Base-by-base conservation (phyloP, 345 rosid genomes). In the Capsella bursapastoris region DNA sequence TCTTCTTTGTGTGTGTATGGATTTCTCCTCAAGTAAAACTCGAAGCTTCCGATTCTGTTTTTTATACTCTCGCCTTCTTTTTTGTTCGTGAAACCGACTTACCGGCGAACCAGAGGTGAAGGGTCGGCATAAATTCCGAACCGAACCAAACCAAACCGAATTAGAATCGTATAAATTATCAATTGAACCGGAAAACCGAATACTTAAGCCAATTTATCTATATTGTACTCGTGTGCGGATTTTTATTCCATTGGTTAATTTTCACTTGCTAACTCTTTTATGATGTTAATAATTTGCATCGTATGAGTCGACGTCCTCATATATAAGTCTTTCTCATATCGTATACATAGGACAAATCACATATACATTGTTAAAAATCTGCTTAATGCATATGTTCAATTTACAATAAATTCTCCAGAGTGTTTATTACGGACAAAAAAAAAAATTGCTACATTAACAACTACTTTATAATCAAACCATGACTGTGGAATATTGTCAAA, bases 21-120 rank as follows among this genome's bases (percentile, higher is more conserved):
- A 68, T 75, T 62, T 62, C 70, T 63, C 70, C 53, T 28, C 75
- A 37, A 44, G 60, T 27, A 72, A 44, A 15, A 56, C 11, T 15
- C 18, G 16, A 13, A 38, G 43, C 60, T 16, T 49, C 53, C 12
- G 11, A 49, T 49, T 49, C 5, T 48, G 27, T 7, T 61, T 53
- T 62, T 63, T 41, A 53, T 63, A 53, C 4, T 31, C 53, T 18
- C 27, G 53, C 25, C 15, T 15, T 7, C 13, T 71, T 14, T 38
- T 38, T 38, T 38, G 6, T 44, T 52, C 70, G 50, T 6, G 5
- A 14, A 73, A 73, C 77, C 57, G 77, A 73, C 77, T 7, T 51
- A 25, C 55, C 43, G 32, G 25, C 25, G 25, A 44, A 44, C 18
- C 25, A 2, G 9, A 15, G 10, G 51, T 41, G 13, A 1, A n/a